Conservation (phyloP, 202 grass and related monocot genomes). For the Saccharum hybrid region DNA sequence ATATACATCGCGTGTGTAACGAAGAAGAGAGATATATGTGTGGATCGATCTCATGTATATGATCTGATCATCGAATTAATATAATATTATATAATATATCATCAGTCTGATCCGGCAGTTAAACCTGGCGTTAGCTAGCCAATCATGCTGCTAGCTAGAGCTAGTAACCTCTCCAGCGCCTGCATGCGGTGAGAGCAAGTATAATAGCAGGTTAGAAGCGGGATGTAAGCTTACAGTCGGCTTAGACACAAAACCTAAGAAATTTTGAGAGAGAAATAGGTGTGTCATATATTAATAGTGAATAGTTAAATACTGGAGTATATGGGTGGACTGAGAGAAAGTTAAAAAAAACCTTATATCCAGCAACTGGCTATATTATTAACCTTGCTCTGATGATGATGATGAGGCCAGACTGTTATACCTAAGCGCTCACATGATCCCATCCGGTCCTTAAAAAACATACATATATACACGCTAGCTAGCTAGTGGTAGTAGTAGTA, state of each 20-base stretch:
- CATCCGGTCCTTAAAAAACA: constrained; percentile 18
- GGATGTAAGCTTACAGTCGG: too few species aligned
- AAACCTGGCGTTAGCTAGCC: not conserved
- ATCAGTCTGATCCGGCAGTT: constrained; percentile 16
- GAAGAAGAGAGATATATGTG: not conserved
- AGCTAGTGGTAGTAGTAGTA: not conserved
- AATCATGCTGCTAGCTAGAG: not conserved
- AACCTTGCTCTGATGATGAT: not conserved
- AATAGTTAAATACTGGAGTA: too few species aligned
- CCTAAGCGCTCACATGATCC: constrained; percentile 19
- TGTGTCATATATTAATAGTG: too few species aligned
- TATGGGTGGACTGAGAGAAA: too few species aligned
- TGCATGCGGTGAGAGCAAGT: not conserved
- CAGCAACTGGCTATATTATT: too few species aligned
- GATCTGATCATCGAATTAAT: not conserved
- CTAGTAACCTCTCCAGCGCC: not conserved
- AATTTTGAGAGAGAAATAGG: too few species aligned
- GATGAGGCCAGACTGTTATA: constrained; percentile 33
- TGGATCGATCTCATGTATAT: not conserved
- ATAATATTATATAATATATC: too few species aligned
- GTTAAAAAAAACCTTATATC: too few species aligned
- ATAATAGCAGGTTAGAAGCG: too few species aligned
- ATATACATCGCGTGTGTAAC: not conserved
- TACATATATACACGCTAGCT: not conserved
- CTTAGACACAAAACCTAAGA: too few species aligned